These are phyloP conservation scores for Kwoniella heveanensis DNA, from an alignment of 768 basidiomycete genomes.

Conservation along the genomic window DNA sequence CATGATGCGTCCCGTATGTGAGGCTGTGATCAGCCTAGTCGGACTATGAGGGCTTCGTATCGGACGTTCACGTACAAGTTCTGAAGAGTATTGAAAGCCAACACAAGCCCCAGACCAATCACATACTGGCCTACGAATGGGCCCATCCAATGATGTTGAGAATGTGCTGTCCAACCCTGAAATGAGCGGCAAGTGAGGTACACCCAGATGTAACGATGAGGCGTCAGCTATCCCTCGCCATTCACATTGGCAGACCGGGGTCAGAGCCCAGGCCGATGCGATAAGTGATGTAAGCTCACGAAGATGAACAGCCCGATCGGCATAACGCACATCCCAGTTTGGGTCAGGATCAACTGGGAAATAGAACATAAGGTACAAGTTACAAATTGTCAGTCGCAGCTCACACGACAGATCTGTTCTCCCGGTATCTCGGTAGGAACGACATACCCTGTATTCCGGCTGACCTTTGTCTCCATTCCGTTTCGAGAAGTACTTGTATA, in stretches of 20 bases:
- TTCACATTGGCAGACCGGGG: no score
- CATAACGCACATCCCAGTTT: constrained; percentile 48
- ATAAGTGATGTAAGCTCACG: constrained; percentile 32
- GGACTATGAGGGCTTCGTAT: no score
- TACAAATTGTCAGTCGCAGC: neutral
- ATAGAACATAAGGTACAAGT: no score
- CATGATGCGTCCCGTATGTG: no score
- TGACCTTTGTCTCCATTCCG: constrained; percentile 44
- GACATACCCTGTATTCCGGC: constrained; percentile 47
- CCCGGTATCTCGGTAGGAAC: neutral
- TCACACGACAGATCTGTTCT: no score
- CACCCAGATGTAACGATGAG: no score
- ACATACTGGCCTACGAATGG: constrained; percentile 40
- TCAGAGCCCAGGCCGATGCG: no score
- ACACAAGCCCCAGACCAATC: constrained; percentile 40
- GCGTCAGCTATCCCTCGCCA: neutral
- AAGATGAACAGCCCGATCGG: constrained; percentile 50
- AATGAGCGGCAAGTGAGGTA: constrained; percentile 4
- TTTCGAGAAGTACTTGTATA: constrained; percentile 42
- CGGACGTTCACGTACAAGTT: constrained; percentile 42
- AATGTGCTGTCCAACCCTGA: constrained; percentile 48
- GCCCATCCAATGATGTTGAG: constrained; percentile 49
- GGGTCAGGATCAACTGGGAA: constrained; percentile 47
- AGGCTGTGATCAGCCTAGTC: no score
- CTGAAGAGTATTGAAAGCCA: constrained; percentile 51